A percentile compares a stretch with the other conserved stretches of the same genome.
These are phyloP conservation scores for Echria macrotheca DNA, from an alignment of 495 filamentous ascomycete species.

Conservation along the genomic window DNA sequence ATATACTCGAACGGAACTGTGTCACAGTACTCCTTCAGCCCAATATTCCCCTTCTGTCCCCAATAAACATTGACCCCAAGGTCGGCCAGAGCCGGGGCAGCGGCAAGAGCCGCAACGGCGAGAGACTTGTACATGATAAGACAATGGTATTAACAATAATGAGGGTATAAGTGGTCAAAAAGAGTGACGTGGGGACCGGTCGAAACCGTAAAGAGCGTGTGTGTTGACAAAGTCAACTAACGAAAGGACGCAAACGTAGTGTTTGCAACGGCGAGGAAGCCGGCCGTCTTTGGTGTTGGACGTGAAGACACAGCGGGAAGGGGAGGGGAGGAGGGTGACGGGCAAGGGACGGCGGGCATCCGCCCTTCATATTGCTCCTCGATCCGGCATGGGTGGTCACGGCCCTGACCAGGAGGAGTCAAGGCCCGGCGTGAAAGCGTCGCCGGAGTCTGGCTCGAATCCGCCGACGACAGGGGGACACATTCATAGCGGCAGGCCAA, in stretches of 20 bases:
- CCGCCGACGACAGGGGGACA: slow-evolving; percentile 2
- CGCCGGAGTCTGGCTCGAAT: background rate
- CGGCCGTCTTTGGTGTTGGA: slow-evolving; percentile 33
- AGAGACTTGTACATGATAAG: slow-evolving; percentile 32
- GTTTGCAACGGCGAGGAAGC: slow-evolving; percentile 35
- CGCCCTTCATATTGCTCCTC: slow-evolving; percentile 16
- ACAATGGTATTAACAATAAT: slow-evolving; percentile 20
- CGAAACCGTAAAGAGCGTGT: slow-evolving; percentile 31
- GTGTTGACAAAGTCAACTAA: slow-evolving; percentile 28
- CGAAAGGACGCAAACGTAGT: slow-evolving; percentile 45
- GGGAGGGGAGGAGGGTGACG: slow-evolving; percentile 9
- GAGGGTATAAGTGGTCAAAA: slow-evolving; percentile 10
- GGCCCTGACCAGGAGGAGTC: background rate
- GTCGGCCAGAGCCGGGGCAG: slow-evolving; percentile 23
- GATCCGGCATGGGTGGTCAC: slow-evolving; percentile 4
- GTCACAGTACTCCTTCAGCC: slow-evolving; percentile 28
- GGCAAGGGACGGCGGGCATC: slow-evolving; percentile 9
- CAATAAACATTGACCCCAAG: slow-evolving; percentile 32
- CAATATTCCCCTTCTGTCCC: slow-evolving; percentile 29
- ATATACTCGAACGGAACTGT: slow-evolving; percentile 33
- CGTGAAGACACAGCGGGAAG: slow-evolving; percentile 23
- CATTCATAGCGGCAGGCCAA: slow-evolving; percentile 6
- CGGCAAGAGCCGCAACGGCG: slow-evolving; percentile 31
- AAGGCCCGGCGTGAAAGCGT: background rate
- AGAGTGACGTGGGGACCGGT: slow-evolving; percentile 23